Evolutionary conservation across 2,329 filamentous ascomycete species (phyloP).

Genomic region (Acrodontium crateriforme): DNA sequence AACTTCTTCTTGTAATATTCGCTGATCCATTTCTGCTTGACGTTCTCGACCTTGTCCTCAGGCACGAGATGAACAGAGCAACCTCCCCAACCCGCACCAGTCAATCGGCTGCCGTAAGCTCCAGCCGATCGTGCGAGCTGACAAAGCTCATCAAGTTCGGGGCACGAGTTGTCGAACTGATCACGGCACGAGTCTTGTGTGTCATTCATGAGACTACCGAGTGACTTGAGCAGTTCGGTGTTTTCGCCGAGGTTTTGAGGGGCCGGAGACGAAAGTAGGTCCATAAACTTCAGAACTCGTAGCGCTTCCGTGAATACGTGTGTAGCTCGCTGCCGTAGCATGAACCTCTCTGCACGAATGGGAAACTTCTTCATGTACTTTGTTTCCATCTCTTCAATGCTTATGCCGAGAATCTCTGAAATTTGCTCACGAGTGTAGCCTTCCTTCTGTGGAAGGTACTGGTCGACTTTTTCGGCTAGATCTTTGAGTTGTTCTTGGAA

Average conservation of each 20-base stretch:
- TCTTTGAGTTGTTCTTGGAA: constrained; percentile 54
- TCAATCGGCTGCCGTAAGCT: constrained; percentile 71
- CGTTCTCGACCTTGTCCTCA: constrained; percentile 61
- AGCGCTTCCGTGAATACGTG: constrained; percentile 87
- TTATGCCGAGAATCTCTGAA: constrained; percentile 53
- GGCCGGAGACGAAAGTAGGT: constrained; percentile 45
- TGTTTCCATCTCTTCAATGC: constrained; percentile 56
- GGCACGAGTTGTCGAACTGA: constrained; percentile 80
- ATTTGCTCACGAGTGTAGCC: constrained; percentile 86
- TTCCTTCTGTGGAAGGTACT: constrained; percentile 60
- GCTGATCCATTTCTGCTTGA: constrained; percentile 62
- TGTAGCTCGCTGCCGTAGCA: constrained; percentile 70
- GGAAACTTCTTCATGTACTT: constrained; percentile 80
- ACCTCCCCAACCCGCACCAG: constrained; percentile 92
- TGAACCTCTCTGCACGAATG: constrained; percentile 75
- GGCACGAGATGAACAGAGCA: constrained; percentile 91
- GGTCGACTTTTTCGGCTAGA: constrained; percentile 54
- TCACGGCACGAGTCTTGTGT: constrained; percentile 81
- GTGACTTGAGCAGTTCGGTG: constrained; percentile 53
- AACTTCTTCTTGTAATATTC: constrained; percentile 71
- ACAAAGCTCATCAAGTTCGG: constrained; percentile 84
- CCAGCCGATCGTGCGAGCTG: constrained; percentile 63
- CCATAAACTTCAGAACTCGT: constrained; percentile 71
- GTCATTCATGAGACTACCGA: constrained; percentile 76
- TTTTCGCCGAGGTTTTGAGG: constrained; percentile 36